Base-by-base conservation (phyloP, 2,329 filamentous ascomycete species). In the Aspergillus eucalypticola region DNA sequence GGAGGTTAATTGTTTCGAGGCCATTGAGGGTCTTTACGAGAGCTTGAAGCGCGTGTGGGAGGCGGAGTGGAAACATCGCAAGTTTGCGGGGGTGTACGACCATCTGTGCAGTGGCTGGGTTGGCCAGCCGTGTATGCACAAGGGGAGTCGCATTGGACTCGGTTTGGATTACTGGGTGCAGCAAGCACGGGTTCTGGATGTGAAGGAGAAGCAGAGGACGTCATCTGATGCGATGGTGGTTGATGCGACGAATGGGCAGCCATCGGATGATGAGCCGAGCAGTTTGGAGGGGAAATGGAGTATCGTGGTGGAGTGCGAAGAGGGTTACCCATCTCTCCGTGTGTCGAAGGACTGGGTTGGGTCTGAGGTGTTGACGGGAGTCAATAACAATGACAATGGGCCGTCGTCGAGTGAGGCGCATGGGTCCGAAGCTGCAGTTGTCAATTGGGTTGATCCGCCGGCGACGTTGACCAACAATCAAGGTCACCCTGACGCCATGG, bases 1-100 rank as follows among this genome's bases (percentile, higher is more conserved):
- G 53, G 75, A 79, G 44, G 73, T 79, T 10, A 80, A 80, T 50
- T 80, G 78, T 48, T 81, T 81, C 51, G 75, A 79, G 65, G 78
- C 78, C 10, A 66, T 80, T n/a, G 77, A 78, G 55, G 76, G 75
- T 15, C 69, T 81, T 5, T 75, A 77, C 57, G 70, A 77, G 57
- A 77, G 76, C 38, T 68, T 81, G 49, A 75, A 72, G 64, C 74
- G 75, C 38, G 68, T 81, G 41, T 81, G 78, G 78, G 69, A 73
- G 8, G 76, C 76, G 49, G 78, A 81, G 63, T 70, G 66, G 51
- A 73, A 73, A 41, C 69, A 65, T 8, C 64, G 65, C 50, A 73
- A 71, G 23, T 71, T 69, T 38, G 62, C 66, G 2, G 67, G 73
- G 49, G 65, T 67, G 29, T 73, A 75, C 61, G 73, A 78, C 27